Conservation (phyloP, 768 basidiomycete species). For the Boletus insuetus region DNA sequence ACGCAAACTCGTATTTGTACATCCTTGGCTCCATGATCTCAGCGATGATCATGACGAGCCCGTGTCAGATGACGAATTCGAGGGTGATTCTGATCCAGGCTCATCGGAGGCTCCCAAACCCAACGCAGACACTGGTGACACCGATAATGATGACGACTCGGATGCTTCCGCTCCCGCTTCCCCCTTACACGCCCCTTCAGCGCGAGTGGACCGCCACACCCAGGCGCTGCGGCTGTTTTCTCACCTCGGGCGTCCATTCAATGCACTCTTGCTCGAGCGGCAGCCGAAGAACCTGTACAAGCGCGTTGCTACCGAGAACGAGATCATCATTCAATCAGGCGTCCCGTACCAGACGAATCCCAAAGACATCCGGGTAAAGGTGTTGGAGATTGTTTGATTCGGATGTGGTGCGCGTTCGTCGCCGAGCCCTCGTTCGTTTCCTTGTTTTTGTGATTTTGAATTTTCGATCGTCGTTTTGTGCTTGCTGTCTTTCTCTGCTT, state of each 20-base stretch:
- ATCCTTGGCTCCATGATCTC: conserved; percentile 13
- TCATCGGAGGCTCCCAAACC: too few species aligned
- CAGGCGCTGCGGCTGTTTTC: conserved; percentile 1
- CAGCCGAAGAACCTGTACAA: background rate
- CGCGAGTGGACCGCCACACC: background rate
- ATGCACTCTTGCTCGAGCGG: background rate
- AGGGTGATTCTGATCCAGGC: background rate
- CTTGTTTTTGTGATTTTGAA: too few species aligned
- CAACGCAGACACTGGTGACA: too few species aligned
- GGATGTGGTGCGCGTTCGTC: too few species aligned
- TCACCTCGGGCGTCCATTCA: background rate
- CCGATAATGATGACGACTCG: background rate
- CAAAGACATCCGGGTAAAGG: background rate
- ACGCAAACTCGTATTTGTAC: background rate
- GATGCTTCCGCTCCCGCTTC: background rate
- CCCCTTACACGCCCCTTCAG: background rate
- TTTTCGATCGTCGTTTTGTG: too few species aligned
- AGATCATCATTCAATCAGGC: background rate
- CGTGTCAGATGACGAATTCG: background rate
- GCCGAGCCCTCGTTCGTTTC: too few species aligned
- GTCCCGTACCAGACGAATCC: background rate
- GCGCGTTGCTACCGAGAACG: background rate
- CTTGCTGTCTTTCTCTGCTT: too few species aligned
- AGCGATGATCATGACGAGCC: background rate
- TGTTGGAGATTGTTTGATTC: background rate